These are phyloP conservation scores for Podaxis sp. DNA, from an alignment of 768 basidiomycete species.

Conservation along the genomic window DNA sequence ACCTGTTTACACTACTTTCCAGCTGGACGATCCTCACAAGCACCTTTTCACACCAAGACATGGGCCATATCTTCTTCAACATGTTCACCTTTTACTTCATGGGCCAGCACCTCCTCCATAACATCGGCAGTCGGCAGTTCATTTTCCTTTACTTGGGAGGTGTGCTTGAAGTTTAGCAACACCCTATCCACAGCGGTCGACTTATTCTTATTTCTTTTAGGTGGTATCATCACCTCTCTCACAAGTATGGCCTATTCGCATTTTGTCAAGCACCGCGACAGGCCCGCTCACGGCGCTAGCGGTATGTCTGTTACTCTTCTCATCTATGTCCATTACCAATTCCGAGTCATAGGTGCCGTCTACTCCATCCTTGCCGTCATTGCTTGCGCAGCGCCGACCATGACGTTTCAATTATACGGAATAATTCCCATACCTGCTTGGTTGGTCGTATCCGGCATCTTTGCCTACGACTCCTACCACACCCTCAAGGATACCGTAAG, in stretches of 20 bases:
- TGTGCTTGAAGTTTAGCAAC: conserved; percentile 22
- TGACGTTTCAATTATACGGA: conserved; percentile 68
- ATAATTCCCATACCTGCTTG: conserved; percentile 80
- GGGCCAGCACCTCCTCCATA: conserved; percentile 55
- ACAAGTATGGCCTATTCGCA: conserved; percentile 46
- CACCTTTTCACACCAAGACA: conserved; percentile 63
- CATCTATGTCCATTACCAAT: conserved; percentile 3
- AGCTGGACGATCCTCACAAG: conserved; percentile 77
- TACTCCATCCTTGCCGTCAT: conserved; percentile 69
- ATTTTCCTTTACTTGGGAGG: conserved; percentile 71
- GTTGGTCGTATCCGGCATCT: conserved; percentile 64
- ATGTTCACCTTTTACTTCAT: conserved; percentile 77
- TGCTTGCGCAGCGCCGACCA: conserved; percentile 62
- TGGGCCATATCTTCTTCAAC: conserved; percentile 68
- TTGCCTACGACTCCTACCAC: conserved; percentile 54
- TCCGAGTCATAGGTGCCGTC: conserved; percentile 50
- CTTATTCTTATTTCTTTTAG: conserved; percentile 28
- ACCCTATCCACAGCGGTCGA: background rate
- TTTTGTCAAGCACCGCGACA: conserved; percentile 28
- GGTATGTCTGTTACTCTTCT: conserved; percentile 37
- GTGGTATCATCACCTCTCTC: conserved; percentile 54
- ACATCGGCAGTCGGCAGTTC: conserved; percentile 66
- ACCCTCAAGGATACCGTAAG: conserved; percentile 36
- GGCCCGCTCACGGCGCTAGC: conserved; percentile 63
- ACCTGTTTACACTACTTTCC: background rate